Evolutionary conservation across 23 red algal species (phyloP).

Genomic region (Chondrus crispus): DNA sequence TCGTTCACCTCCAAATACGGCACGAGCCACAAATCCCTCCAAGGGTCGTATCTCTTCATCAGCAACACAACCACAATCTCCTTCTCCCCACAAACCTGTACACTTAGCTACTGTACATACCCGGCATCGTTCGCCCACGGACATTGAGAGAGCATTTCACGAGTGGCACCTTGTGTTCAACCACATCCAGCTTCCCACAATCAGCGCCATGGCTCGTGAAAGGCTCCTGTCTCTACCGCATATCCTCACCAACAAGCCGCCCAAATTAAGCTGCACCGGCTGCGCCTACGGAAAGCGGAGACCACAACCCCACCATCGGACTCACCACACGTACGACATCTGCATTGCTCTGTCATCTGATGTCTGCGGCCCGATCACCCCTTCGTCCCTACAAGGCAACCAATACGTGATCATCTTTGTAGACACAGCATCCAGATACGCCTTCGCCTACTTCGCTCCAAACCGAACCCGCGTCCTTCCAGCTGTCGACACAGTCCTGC

Average conservation of each 20-base stretch:
- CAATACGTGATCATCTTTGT: neutral
- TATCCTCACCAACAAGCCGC: neutral
- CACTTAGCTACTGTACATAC: too few species aligned
- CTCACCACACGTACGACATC: neutral
- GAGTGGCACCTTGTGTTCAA: neutral
- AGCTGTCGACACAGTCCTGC: neutral
- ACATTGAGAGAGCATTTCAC: too few species aligned
- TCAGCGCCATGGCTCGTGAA: neutral
- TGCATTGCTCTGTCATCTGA: neutral
- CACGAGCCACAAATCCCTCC: too few species aligned
- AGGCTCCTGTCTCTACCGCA: neutral
- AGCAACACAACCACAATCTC: too few species aligned
- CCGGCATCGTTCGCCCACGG: too few species aligned
- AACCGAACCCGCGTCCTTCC: neutral
- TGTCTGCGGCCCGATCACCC: neutral
- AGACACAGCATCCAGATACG: neutral
- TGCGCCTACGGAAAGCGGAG: neutral
- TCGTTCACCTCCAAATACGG: too few species aligned
- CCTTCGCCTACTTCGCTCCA: neutral
- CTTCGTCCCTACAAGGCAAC: neutral
- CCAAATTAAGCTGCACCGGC: neutral
- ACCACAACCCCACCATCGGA: neutral
- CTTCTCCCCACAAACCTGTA: too few species aligned
- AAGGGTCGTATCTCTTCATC: too few species aligned
- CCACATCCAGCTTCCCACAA: neutral